Evolutionary conservation across 1,284 basidiomycete species (phyloP).

Genomic region (Fomitopsis schrenkii): DNA sequence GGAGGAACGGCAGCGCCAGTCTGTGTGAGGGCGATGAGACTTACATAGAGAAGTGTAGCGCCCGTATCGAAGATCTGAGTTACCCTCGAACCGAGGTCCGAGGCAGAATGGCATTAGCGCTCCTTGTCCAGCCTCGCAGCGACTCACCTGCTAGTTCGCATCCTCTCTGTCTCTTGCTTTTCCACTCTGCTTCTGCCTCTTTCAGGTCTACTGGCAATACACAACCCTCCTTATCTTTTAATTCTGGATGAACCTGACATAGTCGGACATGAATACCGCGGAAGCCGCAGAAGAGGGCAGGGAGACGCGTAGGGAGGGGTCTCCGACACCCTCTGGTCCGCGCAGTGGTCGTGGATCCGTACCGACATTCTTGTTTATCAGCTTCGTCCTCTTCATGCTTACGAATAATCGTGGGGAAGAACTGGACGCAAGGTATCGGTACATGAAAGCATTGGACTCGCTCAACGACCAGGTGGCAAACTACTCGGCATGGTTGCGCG

Average conservation of each 20-base stretch:
- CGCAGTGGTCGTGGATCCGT: constrained; percentile 44
- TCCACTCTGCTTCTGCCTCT: neutral
- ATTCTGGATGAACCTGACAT: neutral
- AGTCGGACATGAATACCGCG: neutral
- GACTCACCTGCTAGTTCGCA: no score
- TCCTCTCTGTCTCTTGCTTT: no score
- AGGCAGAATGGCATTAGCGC: no score
- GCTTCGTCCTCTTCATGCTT: constrained; percentile 71
- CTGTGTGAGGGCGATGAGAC: no score
- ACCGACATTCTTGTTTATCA: constrained; percentile 70
- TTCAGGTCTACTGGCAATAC: no score
- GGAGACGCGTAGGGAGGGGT: neutral
- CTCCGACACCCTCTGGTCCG: neutral
- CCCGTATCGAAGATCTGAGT: no score
- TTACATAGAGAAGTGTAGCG: no score
- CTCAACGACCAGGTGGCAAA: constrained; percentile 60
- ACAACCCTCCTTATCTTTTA: no score
- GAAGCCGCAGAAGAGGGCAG: neutral
- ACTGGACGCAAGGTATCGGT: constrained; percentile 54
- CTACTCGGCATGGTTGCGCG: constrained; percentile 73
- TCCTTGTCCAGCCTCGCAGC: no score
- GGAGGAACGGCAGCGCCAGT: no score
- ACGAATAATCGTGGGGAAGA: constrained; percentile 64
- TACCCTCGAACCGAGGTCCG: no score
- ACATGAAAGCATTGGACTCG: constrained; percentile 55